A percentile compares a stretch with the other conserved stretches of the same genome.
phyloP scores from a whole-genome alignment of 1,284 basidiomycete genomes.

The Ganoderma meredithae region DNA sequence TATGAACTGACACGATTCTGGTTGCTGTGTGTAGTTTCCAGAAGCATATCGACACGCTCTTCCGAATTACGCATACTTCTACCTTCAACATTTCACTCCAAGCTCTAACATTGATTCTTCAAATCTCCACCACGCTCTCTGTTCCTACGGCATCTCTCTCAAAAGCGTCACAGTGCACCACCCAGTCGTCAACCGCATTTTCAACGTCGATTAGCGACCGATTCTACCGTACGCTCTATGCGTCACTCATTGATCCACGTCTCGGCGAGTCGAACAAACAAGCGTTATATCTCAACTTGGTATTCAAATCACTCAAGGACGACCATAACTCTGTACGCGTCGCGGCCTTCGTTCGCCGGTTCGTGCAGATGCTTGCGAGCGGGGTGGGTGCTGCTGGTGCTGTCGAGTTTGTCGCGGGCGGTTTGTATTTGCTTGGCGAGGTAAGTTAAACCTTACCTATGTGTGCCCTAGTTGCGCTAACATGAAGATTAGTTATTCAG shows the following conservation, averaged over 20 bases:
- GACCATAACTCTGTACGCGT: constrained; percentile 75
- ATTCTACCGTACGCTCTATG: constrained; percentile 93
- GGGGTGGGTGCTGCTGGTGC: constrained; percentile 74
- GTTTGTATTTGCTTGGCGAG: constrained; percentile 79
- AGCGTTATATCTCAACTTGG: constrained; percentile 96
- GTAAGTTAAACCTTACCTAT: constrained; percentile 45
- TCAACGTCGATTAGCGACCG: constrained; percentile 75
- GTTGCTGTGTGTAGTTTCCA: constrained; percentile 63
- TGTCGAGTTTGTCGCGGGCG: constrained; percentile 91
- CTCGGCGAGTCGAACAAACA: constrained; percentile 91
- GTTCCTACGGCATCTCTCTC: constrained; percentile 43
- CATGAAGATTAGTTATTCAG: constrained; percentile 66
- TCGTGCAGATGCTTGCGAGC: constrained; percentile 83
- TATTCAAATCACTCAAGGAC: constrained; percentile 92
- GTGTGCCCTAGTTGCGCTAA: neutral
- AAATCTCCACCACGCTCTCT: constrained; percentile 70
- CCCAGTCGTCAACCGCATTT: constrained; percentile 35
- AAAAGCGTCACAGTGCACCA: constrained; percentile 17
- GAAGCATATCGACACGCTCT: constrained; percentile 92
- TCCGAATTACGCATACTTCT: constrained; percentile 93
- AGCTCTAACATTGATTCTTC: constrained; percentile 91
- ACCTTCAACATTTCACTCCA: constrained; percentile 98
- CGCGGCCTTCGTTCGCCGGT: constrained; percentile 87
- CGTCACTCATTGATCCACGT: constrained; percentile 86
- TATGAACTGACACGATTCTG: neutral